Evolutionary conservation across 176 grass and related monocot species (phyloP).

Genomic region (Phyllostachys edulis): DNA sequence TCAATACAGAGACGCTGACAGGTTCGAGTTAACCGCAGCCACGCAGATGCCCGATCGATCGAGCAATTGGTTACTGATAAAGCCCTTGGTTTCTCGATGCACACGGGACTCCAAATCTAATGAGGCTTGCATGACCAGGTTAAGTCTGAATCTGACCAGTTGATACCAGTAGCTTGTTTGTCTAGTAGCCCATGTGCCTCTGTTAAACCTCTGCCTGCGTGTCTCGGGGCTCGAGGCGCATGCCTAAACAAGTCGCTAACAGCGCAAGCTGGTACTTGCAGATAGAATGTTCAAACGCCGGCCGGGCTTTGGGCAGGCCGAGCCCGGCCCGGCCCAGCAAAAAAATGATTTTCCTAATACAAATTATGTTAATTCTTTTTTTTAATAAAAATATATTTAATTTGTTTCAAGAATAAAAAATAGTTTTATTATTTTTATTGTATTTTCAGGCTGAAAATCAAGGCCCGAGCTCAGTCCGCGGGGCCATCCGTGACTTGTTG

Average conservation of each 20-base stretch:
- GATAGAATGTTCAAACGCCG: too few species aligned
- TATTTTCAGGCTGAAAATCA: too few species aligned
- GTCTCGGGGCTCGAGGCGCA: constrained; percentile 18
- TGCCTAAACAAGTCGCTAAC: background rate
- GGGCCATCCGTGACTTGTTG: too few species aligned
- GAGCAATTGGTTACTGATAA: background rate
- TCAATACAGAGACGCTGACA: background rate
- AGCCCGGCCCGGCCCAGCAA: too few species aligned
- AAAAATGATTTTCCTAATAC: too few species aligned
- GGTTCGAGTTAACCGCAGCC: background rate
- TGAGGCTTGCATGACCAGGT: background rate
- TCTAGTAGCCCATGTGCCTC: background rate
- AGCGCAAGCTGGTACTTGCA: background rate
- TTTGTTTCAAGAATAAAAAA: too few species aligned
- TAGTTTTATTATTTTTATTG: too few species aligned
- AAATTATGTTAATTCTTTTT: too few species aligned
- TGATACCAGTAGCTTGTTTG: background rate
- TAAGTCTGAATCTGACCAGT: background rate
- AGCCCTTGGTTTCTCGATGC: background rate
- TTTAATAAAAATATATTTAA: too few species aligned
- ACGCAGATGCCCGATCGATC: background rate
- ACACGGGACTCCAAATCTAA: background rate
- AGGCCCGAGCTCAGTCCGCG: too few species aligned
- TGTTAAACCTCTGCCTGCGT: background rate
- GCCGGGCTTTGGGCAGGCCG: too few species aligned